Evolutionary conservation across 2,329 filamentous ascomycete species (phyloP).

Genomic region (Parastagonospora nodorum): DNA sequence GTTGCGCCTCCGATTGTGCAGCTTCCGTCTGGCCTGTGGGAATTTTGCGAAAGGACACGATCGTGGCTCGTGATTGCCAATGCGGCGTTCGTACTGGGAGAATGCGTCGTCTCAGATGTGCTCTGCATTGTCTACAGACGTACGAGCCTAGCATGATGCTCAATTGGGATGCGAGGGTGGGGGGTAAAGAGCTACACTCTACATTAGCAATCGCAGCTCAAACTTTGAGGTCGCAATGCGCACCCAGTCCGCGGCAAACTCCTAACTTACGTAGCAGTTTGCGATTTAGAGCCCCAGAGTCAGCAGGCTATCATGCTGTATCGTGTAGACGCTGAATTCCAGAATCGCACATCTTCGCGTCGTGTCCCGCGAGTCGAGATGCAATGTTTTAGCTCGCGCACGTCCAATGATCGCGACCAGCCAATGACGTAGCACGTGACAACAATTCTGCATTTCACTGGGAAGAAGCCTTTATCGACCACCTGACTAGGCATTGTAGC

Average conservation of each 20-base stretch:
- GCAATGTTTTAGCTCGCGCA: constrained; percentile 4
- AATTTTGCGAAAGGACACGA: constrained; percentile 33
- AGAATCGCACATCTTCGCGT: neutral
- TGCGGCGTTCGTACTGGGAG: constrained; percentile 17
- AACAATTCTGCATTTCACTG: constrained; percentile 8
- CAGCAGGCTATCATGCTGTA: too few species aligned
- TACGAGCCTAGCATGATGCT: constrained; percentile 39
- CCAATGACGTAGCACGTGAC: constrained; percentile 31
- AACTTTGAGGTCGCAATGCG: too few species aligned
- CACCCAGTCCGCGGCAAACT: too few species aligned
- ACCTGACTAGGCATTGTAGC: neutral
- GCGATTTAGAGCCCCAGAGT: too few species aligned
- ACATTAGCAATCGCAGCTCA: neutral
- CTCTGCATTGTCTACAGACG: constrained; percentile 41
- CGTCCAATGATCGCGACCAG: constrained; percentile 5
- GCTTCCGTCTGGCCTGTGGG: constrained; percentile 11
- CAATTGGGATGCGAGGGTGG: neutral
- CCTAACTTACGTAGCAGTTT: too few species aligned
- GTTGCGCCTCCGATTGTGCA: constrained; percentile 9
- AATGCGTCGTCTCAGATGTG: constrained; percentile 23
- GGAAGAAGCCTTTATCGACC: neutral
- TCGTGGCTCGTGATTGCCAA: constrained; percentile 40
- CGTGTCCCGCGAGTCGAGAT: neutral
- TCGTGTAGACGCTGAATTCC: neutral
- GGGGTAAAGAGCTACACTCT: neutral